Base-by-base conservation (phyloP, 2,329 filamentous ascomycete species). In the Aspergillus phoenicis region DNA sequence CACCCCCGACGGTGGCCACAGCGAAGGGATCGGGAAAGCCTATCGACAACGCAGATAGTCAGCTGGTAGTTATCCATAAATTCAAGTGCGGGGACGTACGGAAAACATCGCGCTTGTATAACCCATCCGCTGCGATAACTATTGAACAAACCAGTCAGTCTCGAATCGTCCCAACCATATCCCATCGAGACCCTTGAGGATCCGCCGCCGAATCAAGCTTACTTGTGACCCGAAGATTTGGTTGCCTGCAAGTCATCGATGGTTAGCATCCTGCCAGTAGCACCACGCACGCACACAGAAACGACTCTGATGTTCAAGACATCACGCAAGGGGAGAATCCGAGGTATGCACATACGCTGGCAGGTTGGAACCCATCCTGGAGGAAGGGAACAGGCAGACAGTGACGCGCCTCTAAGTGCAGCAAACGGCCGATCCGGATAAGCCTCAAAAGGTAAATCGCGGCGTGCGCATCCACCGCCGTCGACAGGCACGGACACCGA, bases 91-190 rank as follows among this genome's bases (percentile, higher is more conserved):
- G 48, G 33, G 52, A 87, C 92, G 72, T 89, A 98, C 95, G 87
- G 81, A 99, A 98, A 64, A 99, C 93, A 91, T 99, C 95, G 80
- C 95, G 89, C 84, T 98, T 99, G 84, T 97, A 98, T 68, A 99
- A 85, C 63, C 95, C 95, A 84, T 99, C 95, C 70, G 95, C 95
- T 70, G 95, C 95, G 83, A 99, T 97, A 82, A 99, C 95, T 98
- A 77, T 70, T 70, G 52, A 38, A 57, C 26, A 68, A 62, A 47
- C 55, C 43, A 56, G 66, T 75, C 54, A 73, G 68, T 63, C 38
- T 66, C 62, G 28, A 47, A 64, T 38, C 24, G 15, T 51, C 10
- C 10, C 36, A 4, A 30, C 33, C 13, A 7, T 24, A 36, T 39
- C 15, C 20, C 20, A 39, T 33, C 47, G 3, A n/a, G 28, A 8